Percentiles rank a stretch among this genome's conserved stretches.
These are phyloP conservation scores for Aurinia saxatilis DNA, from an alignment of 345 rosid genomes.

Conservation along the genomic window DNA sequence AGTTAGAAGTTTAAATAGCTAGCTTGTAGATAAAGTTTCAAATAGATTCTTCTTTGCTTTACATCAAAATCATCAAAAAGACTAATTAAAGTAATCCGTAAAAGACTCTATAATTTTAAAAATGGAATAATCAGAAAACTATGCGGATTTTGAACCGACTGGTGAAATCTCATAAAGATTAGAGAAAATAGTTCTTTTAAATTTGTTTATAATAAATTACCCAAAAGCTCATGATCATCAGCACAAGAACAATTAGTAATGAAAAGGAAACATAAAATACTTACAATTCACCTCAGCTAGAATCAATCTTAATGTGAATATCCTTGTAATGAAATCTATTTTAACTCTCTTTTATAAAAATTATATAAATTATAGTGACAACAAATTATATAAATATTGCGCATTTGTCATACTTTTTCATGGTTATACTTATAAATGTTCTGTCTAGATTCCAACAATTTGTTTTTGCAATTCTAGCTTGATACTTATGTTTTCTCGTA, in stretches of 20 bases:
- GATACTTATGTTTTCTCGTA: background rate
- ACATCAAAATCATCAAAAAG: constrained; percentile 35
- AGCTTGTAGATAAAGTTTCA: constrained; percentile 27
- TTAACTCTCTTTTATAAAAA: no score
- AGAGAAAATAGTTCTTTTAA: background rate
- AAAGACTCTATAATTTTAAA: constrained; percentile 20
- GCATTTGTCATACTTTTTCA: background rate
- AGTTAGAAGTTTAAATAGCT: constrained; percentile 21
- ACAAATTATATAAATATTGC: background rate
- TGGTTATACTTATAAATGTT: background rate
- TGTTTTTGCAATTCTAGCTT: no score
- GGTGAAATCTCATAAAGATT: background rate
- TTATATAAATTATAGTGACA: no score
- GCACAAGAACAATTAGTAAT: constrained; percentile 5
- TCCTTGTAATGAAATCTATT: background rate
- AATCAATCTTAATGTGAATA: background rate
- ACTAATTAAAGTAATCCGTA: constrained; percentile 26
- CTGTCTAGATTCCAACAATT: background rate
- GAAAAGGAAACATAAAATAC: background rate
- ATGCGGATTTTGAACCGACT: constrained; percentile 14
- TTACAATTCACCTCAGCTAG: no score
- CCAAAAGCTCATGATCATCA: constrained; percentile 5
- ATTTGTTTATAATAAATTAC: background rate
- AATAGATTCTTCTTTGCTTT: constrained; percentile 30
- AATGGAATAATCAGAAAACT: constrained; percentile 25